Conservation (phyloP, 2,329 filamentous ascomycete genomes). For the Decorospora gaudefroyi region DNA sequence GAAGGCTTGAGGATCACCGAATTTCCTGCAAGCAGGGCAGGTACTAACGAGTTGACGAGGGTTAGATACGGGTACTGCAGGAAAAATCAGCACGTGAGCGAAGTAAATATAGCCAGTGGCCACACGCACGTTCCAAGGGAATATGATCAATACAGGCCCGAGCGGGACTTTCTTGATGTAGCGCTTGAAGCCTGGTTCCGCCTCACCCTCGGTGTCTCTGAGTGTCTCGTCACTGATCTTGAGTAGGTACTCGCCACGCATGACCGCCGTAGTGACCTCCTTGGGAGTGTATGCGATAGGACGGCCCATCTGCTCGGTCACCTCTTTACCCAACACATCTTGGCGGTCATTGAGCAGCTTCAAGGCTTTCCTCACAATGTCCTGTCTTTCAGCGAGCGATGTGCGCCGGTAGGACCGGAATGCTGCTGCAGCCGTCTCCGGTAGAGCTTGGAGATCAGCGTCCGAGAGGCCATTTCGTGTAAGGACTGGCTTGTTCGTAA, state of each 20-base stretch:
- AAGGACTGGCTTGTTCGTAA: constrained; percentile 81
- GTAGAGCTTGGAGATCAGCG: constrained; percentile 71
- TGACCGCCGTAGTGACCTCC: constrained; percentile 83
- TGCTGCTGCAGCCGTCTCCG: constrained; percentile 70
- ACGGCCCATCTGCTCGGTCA: constrained; percentile 94
- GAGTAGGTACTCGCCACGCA: constrained; percentile 81
- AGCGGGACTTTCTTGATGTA: constrained; percentile 88
- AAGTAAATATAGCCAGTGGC: constrained; percentile 10
- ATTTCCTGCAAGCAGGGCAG: constrained; percentile 88
- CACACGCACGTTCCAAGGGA: constrained; percentile 88
- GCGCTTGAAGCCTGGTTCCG: constrained; percentile 85
- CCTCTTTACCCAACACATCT: constrained; percentile 79
- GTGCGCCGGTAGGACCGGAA: constrained; percentile 80
- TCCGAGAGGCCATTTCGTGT: constrained; percentile 75
- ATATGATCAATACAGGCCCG: constrained; percentile 85
- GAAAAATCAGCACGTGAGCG: constrained; percentile 22
- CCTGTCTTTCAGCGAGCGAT: constrained; percentile 72
- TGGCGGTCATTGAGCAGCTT: constrained; percentile 70
- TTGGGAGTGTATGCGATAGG: constrained; percentile 85
- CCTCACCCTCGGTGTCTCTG: constrained; percentile 78
- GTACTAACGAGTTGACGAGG: constrained; percentile 88
- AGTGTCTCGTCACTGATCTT: constrained; percentile 80
- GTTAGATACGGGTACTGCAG: constrained; percentile 89
- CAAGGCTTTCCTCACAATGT: constrained; percentile 79
- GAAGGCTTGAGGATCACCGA: constrained; percentile 93